Conservation (phyloP, 2,329 filamentous ascomycete species). For the Thelonectria olida region DNA sequence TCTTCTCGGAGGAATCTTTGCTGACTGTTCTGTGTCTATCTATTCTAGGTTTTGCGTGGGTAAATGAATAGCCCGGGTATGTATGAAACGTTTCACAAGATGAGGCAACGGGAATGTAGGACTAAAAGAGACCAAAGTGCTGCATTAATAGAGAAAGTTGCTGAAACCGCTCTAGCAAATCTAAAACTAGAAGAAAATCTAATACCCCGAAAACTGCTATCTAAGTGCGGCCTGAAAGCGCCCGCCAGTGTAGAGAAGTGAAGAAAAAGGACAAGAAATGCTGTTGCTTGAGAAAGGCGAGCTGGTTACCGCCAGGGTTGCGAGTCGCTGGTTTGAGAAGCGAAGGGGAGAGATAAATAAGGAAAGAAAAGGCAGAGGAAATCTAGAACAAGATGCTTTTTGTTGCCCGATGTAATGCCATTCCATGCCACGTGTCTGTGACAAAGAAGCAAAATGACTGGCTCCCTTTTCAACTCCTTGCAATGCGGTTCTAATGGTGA, state of each 20-base stretch:
- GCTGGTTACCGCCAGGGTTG: constrained; percentile 28
- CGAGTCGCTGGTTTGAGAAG: constrained; percentile 21
- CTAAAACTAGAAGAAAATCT: not conserved
- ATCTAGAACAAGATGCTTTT: no score
- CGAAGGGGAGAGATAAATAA: constrained; percentile 16
- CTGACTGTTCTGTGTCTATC: constrained; percentile 22
- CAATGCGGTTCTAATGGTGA: constrained; percentile 20
- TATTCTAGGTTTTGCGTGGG: constrained; percentile 56
- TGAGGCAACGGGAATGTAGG: not conserved
- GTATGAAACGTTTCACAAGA: not conserved
- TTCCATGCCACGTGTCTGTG: constrained; percentile 17
- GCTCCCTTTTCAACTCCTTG: constrained; percentile 24
- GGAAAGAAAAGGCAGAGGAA: not conserved
- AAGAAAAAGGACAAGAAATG: constrained; percentile 16
- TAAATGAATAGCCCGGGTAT: constrained; percentile 43
- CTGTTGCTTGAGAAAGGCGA: constrained; percentile 14
- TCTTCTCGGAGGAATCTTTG: constrained; percentile 5
- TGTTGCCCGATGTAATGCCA: constrained; percentile 13
- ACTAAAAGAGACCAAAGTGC: constrained; percentile 2
- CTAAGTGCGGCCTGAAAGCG: not conserved
- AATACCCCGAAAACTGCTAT: not conserved
- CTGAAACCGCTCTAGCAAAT: constrained; percentile 5
- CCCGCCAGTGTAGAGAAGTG: not conserved
- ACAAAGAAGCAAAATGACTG: no score
- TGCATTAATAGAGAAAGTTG: constrained; percentile 15